phyloP scores from a whole-genome alignment of 345 rosid species.

The Salix udensis region DNA sequence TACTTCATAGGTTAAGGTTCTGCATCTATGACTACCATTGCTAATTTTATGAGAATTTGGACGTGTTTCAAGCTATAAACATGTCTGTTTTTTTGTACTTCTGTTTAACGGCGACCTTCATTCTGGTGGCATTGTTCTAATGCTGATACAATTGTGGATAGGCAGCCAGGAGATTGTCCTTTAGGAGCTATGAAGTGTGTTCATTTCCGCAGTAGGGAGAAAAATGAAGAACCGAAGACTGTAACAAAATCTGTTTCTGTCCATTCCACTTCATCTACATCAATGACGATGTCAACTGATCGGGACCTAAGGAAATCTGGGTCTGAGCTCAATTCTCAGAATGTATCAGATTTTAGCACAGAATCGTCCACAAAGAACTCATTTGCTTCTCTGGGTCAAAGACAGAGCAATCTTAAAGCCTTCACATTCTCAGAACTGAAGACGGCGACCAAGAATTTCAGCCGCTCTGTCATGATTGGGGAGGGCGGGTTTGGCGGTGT shows the following conservation, averaged over 20 bases:
- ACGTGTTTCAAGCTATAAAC: neutral
- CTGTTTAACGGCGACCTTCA: neutral
- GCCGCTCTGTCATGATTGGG: conserved; percentile 85
- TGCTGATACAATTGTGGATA: neutral
- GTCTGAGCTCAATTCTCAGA: conserved; percentile 65
- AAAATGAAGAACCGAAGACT: conserved; percentile 44
- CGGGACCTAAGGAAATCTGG: conserved; percentile 50
- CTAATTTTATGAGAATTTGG: neutral
- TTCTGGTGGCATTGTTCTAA: neutral
- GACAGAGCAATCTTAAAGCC: conserved; percentile 65
- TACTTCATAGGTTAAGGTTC: too few relatives aligned
- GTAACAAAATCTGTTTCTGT: conserved; percentile 45
- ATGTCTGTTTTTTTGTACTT: neutral
- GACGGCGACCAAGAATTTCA: conserved; percentile 81
- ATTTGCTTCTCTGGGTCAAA: conserved; percentile 59
- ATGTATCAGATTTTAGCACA: conserved; percentile 62
- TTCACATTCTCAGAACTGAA: conserved; percentile 72
- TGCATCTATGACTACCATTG: neutral
- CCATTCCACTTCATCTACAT: conserved; percentile 25
- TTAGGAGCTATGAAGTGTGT: conserved; percentile 68
- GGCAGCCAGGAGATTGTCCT: conserved; percentile 34
- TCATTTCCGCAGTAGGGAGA: conserved; percentile 40
- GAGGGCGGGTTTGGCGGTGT: conserved; percentile 98
- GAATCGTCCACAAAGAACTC: conserved; percentile 56
- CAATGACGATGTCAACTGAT: conserved; percentile 48